Evolutionary conservation across 2,329 filamentous ascomycete species (phyloP), one percentile per base, ranked within the genome.

Genomic region (Daldinia sp.): DNA sequence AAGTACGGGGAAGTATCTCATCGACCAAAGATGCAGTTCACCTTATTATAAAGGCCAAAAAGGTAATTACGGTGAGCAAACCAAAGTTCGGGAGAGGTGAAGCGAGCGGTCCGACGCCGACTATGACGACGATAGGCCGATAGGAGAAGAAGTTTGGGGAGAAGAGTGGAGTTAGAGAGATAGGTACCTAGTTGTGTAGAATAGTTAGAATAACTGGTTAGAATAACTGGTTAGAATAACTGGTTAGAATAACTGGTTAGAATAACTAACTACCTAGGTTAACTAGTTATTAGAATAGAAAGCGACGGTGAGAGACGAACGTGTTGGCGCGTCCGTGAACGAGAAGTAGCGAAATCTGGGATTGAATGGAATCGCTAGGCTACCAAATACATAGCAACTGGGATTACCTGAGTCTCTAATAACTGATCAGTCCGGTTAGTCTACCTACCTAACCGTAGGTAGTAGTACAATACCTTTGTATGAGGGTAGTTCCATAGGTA

Each of bases 311-410:
- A 60, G 29, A 64, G 48, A 58, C 56, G 58, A 51, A 63, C 52
- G 58, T 62, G 58, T 58, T 61, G n/a, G n/a, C 57, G 62, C 57
- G 59, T 63, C 29, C 29, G n/a, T 32, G 27, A 15, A 43, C 39
- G 49, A n/a, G n/a, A 61, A 57, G 55, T 65, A 47, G 57, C 58
- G 54, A 58, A 55, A 57, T 62, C 53, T 64, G 43, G 29, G 43
- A 64, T 54, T 62, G 62, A 63, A 62, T 62, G 62, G 60, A 62
- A 67, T 63, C 61, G 61, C 53, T 47, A 45, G 57, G 59, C 25
- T 45, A 23, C 10, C 13, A 11, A n/a, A n/a, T n/a, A n/a, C n/a
- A n/a, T n/a, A n/a, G n/a, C n/a, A n/a, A n/a, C n/a, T n/a, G n/a
- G n/a, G n/a, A n/a, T n/a, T n/a, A n/a, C n/a, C n/a, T n/a, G n/a